Base-by-base conservation (phyloP, 2,329 filamentous ascomycete species). In the Macrophomina pseudophaseolina region DNA sequence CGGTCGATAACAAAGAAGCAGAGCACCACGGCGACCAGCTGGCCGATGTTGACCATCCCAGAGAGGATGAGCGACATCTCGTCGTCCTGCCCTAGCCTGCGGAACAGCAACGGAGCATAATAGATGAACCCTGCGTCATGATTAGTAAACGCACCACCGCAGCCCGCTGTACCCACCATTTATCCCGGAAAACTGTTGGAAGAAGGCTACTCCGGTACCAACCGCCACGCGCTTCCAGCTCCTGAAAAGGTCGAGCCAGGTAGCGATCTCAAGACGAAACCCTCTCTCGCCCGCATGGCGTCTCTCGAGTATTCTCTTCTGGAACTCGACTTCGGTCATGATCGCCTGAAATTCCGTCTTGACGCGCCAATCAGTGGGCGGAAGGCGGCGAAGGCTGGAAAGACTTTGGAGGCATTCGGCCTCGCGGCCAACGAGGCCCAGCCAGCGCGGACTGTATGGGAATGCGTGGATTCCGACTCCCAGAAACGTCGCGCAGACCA, bases 161-260 rank as follows among this genome's bases (percentile, higher is more conserved):
- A 23, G 23, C 23, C 23, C 23, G 23, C 23, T 23, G 23, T 23
- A 23, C 23, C 23, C 23, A 23, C 23, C 23, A 23, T 23, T 3
- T 23, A 23, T 48, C 49, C 75, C 76, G 8, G 76, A 72, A 28
- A 81, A 80, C 68, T 82, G 80, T 66, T 81, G 77, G 67, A 82
- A 82, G 69, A 83, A 81, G 67, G 76, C 76, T 30, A 82, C 73
- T 1, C 76, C 77, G 9, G 77, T 68, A 4, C 75, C 79, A 23
- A 82, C 79, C 3, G 73, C 58, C 0, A 79, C 81, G 59, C 82
- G 76, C 72, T 78, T 76, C 71, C 80, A 79, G 68, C 77, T 81
- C 42, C 80, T 80, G 58, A 80, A 74, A 52, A 84, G 84, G 35
- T 84, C 81, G 42, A 79, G 70, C 68, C 78, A 80, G 12, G 46